Evolutionary conservation across 1,284 basidiomycete species (phyloP), one percentile per base, ranked within the genome.

Genomic region (Malassezia vespertilionis): DNA sequence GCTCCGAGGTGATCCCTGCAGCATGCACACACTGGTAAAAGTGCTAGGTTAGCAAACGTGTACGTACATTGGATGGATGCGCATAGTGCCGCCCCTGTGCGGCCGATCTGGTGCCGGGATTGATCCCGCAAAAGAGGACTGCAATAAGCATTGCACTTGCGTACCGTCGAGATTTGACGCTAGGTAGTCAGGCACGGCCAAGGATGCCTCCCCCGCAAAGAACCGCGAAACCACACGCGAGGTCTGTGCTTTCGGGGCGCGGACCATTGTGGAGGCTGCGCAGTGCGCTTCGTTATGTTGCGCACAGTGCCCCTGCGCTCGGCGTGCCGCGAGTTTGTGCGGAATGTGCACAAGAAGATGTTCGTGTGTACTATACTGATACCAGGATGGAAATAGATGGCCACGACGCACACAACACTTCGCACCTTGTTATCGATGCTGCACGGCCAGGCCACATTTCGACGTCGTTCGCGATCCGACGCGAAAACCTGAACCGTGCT

Each of bases 401-500:
- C 2, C 66, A 69, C 44, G 66, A 69, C 35, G 30, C 57, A 1
- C 50, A 56, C 28, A 65, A 60, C 28, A 57, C 65, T 21, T 46
- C 53, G 5, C 42, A 45, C 6, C 54, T 67, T 12, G 22, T 8
- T n/a, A 53, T 69, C 44, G 15, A 40, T n/a, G 17, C 20, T 6
- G 65, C 66, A 0, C 18, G 10, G 0, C 66, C 66, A 11, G 66
- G 66, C n/a, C 42, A 31, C 15, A 49, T 69, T 22, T 42, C 38
- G 7, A 59, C 42, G 22, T 32, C 49, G 7, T 56, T 68, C 33
- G 24, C 18, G 6, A 61, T 69, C 35, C 46, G 38, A 6, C 8
- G 40, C 2, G 52, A 60, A 26, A 65, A 69, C 42, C 41, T 69
- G 37, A 69, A 69, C 33, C 56, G 66, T 14, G 56, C 67, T 10